Percentiles rank a stretch among this genome's conserved stretches.
phyloP scores from a whole-genome alignment of 2,329 filamentous ascomycete genomes.

The Aspergillus ustus region DNA sequence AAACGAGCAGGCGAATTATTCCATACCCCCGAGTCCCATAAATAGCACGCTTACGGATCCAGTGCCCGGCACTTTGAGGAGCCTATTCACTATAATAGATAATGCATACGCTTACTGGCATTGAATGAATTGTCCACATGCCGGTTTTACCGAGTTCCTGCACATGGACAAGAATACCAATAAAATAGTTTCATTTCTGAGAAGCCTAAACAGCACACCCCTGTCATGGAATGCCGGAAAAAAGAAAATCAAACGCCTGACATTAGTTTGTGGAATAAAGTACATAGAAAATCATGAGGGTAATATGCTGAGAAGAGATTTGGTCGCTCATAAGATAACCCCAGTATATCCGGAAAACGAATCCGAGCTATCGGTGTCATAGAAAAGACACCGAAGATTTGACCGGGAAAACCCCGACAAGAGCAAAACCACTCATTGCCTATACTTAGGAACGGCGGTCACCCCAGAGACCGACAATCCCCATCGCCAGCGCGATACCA shows the following conservation, averaged over 20 bases:
- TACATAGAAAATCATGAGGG: constrained; percentile 3
- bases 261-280: not conserved
- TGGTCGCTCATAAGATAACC: not conserved
- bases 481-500: constrained; percentile 50
- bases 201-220: too few species aligned
- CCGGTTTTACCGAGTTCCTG: too few species aligned
- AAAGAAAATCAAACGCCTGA: not conserved
- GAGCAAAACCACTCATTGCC: too few species aligned
- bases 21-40: not conserved
- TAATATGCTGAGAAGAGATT: constrained; percentile 1
- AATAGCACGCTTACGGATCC: not conserved
- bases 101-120: too few species aligned
- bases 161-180: too few species aligned
- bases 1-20: not conserved
- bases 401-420: not conserved
- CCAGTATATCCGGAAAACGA: not conserved
- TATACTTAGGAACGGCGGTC: constrained; percentile 33
- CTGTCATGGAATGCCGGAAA: not conserved
- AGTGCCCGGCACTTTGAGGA: too few species aligned
- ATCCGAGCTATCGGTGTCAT: not conserved
- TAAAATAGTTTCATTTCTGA: too few species aligned
- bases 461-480: constrained; percentile 55
- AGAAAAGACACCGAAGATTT: not conserved
- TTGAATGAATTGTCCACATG: too few species aligned
- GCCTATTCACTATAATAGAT: too few species aligned